Conservation (phyloP, 2,329 filamentous ascomycete species). For the Colletotrichum acutatum region DNA sequence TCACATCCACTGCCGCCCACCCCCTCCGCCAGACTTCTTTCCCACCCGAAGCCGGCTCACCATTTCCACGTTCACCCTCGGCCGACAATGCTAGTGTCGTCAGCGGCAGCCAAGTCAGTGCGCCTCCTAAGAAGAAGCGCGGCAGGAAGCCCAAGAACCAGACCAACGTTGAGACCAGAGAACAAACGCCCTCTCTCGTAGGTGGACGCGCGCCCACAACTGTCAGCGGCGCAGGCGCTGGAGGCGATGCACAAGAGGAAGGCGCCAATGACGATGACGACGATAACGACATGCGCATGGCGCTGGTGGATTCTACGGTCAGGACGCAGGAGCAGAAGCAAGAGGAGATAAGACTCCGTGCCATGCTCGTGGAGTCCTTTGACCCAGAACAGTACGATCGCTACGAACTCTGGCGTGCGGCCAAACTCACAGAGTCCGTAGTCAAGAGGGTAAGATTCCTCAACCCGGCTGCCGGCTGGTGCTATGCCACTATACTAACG, state of each 20-base stretch:
- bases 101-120: slow-evolving; percentile 69
- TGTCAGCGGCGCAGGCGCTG: slow-evolving; percentile 53
- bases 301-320: slow-evolving; percentile 67
- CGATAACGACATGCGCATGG: slow-evolving; percentile 58
- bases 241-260: slow-evolving; percentile 55
- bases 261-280: slow-evolving; percentile 69
- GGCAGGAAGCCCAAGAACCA: slow-evolving; percentile 70
- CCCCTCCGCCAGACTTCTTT: slow-evolving; percentile 86
- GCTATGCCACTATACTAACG: neutral
- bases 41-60: slow-evolving; percentile 70
- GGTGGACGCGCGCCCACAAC: slow-evolving; percentile 59
- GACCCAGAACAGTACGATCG: slow-evolving; percentile 74
- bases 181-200: slow-evolving; percentile 52
- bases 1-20: slow-evolving; percentile 64
- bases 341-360: slow-evolving; percentile 66
- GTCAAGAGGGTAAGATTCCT: slow-evolving; percentile 69
- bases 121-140: slow-evolving; percentile 67
- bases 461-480: neutral
- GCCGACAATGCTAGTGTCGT: slow-evolving; percentile 70
- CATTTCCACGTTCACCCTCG: slow-evolving; percentile 72
- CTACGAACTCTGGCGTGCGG: slow-evolving; percentile 77
- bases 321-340: slow-evolving; percentile 75
- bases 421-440: slow-evolving; percentile 74
- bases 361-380: slow-evolving; percentile 73
- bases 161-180: slow-evolving; percentile 55